Evolutionary conservation across 495 filamentous ascomycete species (phyloP), one percentile per base, ranked within the genome.

Genomic region (Aspergillus nanangensis): DNA sequence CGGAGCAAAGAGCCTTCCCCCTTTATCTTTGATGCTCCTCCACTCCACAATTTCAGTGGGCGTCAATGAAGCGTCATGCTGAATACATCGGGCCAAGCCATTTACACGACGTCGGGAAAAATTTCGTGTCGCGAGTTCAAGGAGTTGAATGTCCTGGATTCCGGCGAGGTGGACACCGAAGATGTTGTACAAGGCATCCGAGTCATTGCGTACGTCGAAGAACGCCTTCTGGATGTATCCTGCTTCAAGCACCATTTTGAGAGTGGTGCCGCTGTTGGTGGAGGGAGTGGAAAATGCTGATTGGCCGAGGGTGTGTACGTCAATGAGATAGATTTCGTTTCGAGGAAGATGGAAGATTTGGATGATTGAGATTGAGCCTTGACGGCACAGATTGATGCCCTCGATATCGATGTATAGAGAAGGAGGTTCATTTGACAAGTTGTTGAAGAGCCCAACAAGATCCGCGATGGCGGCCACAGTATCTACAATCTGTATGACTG

Each of bases 131-230:
- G 70, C 74, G 4, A 63, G 41, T 44, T 83, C 75, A 71, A 83
- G 74, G 0, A 83, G 62, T 52, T 83, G 80, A 11, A 84, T 29
- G 48, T 82, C 78, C 1, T 68, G 22, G 3, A 81, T 46, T 0
- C 76, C 74, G 1, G 33, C 48, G 0, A 76, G 52, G 0, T 48
- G 24, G 19, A 76, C 51, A 9, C 51, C 35, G 48, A 55, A 80
- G 23, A 68, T 74, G 37, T 44, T 43, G 46, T 62, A 79, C 0
- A 83, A 51, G 2, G 77, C 78, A 47, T 82, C 74, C 0, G 79
- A 76, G 48, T 81, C 76, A 45, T 74, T 55, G n/a, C 65, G 61
- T 33, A 69, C 58, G 47, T 69, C 65, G 25, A 70, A 67, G 27
- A 69, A 51, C 8, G 52, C 64, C 41, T 71, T 69, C 2, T 44